Evolutionary conservation across 768 basidiomycete species (phyloP).

Genomic region (Lactarius deliciosus): DNA sequence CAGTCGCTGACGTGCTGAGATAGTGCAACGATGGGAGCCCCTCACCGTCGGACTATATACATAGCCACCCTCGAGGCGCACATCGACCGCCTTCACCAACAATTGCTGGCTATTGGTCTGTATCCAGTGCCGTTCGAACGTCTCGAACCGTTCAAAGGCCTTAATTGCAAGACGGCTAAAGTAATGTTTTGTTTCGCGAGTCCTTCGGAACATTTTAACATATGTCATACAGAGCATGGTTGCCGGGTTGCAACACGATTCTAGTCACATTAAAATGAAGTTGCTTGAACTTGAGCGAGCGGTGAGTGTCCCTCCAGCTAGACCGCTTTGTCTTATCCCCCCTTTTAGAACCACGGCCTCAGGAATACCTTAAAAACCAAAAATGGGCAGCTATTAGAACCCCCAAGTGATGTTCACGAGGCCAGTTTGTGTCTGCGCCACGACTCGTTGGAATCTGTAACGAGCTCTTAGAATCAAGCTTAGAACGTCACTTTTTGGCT

Average conservation of each 20-base stretch:
- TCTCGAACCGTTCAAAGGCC: slow-evolving; percentile 61
- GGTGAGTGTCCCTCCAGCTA: slow-evolving; percentile 41
- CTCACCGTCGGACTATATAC: slow-evolving; percentile 68
- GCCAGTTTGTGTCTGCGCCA: slow-evolving; percentile 20
- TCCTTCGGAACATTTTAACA: background rate
- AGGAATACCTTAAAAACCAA: slow-evolving; percentile 23
- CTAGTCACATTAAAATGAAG: slow-evolving; percentile 56
- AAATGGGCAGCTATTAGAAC: slow-evolving; percentile 5
- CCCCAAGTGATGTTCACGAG: slow-evolving; percentile 14
- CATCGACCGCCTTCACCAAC: slow-evolving; percentile 64
- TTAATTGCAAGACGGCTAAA: slow-evolving; percentile 78
- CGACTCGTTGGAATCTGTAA: slow-evolving; percentile 12
- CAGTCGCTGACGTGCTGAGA: background rate
- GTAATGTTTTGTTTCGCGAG: slow-evolving; percentile 36
- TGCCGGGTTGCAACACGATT: slow-evolving; percentile 65
- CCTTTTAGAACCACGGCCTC: slow-evolving; percentile 25
- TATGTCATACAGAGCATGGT: slow-evolving; percentile 62
- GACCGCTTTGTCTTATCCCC: slow-evolving; percentile 2
- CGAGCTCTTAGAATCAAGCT: slow-evolving; percentile 2
- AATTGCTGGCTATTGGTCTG: slow-evolving; percentile 51
- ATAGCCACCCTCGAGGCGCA: slow-evolving; percentile 71
- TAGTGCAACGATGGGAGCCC: slow-evolving; percentile 66
- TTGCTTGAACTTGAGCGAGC: slow-evolving; percentile 68
- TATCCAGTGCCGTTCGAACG: slow-evolving; percentile 57
- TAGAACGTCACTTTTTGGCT: background rate